Conservation (phyloP, 352 stramenopile species). For the Pseudoperonospora humuli region DNA sequence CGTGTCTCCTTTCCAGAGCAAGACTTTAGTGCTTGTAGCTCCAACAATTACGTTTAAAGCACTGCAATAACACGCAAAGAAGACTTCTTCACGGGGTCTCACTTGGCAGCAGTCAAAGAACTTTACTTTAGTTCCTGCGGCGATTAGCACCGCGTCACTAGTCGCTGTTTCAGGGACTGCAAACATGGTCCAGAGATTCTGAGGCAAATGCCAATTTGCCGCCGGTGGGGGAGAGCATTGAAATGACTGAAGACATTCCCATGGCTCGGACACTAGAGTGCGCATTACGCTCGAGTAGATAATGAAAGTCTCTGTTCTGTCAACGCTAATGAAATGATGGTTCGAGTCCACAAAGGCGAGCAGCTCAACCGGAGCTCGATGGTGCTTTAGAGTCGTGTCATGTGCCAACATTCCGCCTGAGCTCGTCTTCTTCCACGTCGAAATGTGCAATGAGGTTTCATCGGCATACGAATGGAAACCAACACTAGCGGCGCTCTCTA, state of each 20-base stretch:
- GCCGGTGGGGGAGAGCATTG: slow-evolving; percentile 14
- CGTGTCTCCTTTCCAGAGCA: slow-evolving; percentile 55
- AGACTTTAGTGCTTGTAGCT: slow-evolving; percentile 41
- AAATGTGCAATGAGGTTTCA: too few species aligned
- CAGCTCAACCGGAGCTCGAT: too few species aligned
- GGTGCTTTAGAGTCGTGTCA: too few species aligned
- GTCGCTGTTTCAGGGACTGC: too few species aligned
- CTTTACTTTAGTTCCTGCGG: slow-evolving; percentile 22
- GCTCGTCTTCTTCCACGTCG: too few species aligned
- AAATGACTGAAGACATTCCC: slow-evolving; percentile 43
- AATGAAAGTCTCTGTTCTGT: slow-evolving; percentile 33
- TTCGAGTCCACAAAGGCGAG: too few species aligned
- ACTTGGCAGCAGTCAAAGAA: slow-evolving; percentile 62
- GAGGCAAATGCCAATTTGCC: too few species aligned
- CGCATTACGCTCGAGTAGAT: slow-evolving; percentile 43
- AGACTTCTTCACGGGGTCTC: slow-evolving; percentile 53
- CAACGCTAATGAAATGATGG: slow-evolving; percentile 52
- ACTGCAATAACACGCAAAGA: slow-evolving; percentile 50
- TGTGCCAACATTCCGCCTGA: too few species aligned
- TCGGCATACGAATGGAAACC: too few species aligned
- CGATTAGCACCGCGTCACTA: too few species aligned
- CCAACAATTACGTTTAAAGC: slow-evolving; percentile 49
- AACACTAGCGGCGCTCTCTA: too few species aligned
- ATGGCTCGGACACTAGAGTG: slow-evolving; percentile 36
- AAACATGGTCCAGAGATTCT: too few species aligned